phyloP scores from a whole-genome alignment of 805 yeast species.

The Scheffersomyces lignosus region DNA sequence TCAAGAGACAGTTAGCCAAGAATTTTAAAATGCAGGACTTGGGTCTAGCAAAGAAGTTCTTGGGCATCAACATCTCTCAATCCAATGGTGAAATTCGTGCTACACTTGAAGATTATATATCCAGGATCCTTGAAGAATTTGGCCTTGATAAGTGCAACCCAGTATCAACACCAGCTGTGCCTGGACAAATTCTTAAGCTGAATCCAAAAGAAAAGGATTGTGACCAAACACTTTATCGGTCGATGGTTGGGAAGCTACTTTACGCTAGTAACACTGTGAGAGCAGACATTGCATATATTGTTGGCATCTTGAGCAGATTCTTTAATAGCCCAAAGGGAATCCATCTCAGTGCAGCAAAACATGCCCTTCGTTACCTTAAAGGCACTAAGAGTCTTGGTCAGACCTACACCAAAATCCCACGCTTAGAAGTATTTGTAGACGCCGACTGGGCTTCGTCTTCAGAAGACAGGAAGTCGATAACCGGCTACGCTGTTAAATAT shows the following conservation, averaged over 20 bases:
- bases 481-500: not conserved
- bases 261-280: not conserved
- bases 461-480: slow-evolving; percentile 5
- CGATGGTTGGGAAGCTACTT: not conserved
- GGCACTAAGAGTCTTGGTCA: slow-evolving; percentile 7
- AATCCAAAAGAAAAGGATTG: no score
- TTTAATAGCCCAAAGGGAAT: not conserved
- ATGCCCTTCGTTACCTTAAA: slow-evolving; percentile 9
- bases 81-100: not conserved
- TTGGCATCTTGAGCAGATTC: not conserved
- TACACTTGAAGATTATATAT: not conserved
- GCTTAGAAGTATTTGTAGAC: slow-evolving; percentile 9
- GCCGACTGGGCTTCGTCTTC: slow-evolving; percentile 8
- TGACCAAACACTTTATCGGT: not conserved
- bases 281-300: not conserved
- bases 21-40: not conserved
- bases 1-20: not conserved
- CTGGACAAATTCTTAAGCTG: not conserved
- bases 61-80: not conserved
- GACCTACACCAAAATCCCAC: not conserved
- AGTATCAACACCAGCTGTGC: not conserved
- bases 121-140: not conserved
- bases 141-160: not conserved
- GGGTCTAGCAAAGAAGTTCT: not conserved
- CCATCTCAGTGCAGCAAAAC: not conserved